Conservation (phyloP, 345 rosid genomes). For the Luvunga scandens region DNA sequence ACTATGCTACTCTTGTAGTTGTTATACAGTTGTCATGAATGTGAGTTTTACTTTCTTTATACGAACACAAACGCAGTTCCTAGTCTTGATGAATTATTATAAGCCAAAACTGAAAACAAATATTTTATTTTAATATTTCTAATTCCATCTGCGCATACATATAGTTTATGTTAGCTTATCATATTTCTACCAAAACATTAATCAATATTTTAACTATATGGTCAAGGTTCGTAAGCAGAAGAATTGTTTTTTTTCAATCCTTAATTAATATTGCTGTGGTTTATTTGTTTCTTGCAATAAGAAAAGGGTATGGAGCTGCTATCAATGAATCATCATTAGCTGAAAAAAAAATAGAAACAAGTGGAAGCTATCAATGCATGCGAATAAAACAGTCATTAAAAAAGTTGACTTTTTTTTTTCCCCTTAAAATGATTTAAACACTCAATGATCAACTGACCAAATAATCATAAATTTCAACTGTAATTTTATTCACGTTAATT, state of each 20-base stretch:
- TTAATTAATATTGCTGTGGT: background rate
- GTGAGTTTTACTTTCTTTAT: slow-evolving; percentile 3
- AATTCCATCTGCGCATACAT: background rate
- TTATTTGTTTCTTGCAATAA: background rate
- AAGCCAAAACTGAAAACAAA: slow-evolving; percentile 11
- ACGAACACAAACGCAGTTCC: background rate
- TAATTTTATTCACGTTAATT: background rate
- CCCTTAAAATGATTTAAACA: slow-evolving; percentile 2
- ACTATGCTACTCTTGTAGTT: background rate
- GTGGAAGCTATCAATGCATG: slow-evolving; percentile 26
- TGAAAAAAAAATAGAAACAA: background rate
- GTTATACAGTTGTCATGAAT: slow-evolving; percentile 21
- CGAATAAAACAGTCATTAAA: slow-evolving; percentile 35
- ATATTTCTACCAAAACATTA: background rate
- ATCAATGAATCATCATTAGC: slow-evolving; percentile 20
- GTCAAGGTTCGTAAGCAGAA: background rate
- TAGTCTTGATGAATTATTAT: background rate
- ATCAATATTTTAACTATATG: background rate
- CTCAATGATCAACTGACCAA: background rate
- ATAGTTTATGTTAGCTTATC: background rate
- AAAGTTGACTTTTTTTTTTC: background rate
- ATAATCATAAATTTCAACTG: background rate
- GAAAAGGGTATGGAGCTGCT: background rate
- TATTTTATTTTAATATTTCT: background rate
- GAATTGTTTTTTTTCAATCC: background rate